These are phyloP conservation scores for Tripidium arundinaceum DNA, from an alignment of 202 grass and related monocot genomes.

Conservation along the genomic window DNA sequence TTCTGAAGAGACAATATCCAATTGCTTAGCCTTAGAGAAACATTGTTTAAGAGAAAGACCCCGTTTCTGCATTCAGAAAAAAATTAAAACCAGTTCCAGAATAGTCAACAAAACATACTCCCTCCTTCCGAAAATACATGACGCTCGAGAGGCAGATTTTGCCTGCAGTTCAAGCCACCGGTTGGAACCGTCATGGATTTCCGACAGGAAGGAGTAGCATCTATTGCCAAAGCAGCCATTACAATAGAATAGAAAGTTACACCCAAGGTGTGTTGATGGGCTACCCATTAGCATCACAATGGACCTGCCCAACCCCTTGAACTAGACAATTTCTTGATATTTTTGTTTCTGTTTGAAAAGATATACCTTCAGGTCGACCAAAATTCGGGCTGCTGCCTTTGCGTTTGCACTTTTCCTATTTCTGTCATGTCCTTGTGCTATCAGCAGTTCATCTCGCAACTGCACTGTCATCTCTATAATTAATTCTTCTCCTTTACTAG, in stretches of 20 bases:
- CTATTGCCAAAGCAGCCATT: background rate
- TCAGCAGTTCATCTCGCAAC: slow-evolving; percentile 50
- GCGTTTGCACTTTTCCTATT: slow-evolving; percentile 66
- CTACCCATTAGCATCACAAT: slow-evolving; percentile 12
- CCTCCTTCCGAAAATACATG: background rate
- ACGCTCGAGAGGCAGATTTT: background rate
- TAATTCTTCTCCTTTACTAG: slow-evolving; percentile 62
- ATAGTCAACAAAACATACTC: background rate
- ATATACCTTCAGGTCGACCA: slow-evolving; percentile 73
- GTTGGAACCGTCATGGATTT: background rate
- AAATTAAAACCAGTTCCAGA: slow-evolving; percentile 15
- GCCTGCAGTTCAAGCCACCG: background rate
- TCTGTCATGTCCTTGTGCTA: slow-evolving; percentile 49
- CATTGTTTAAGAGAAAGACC: slow-evolving; percentile 45
- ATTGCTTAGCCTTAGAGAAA: slow-evolving; percentile 33
- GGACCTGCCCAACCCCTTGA: background rate
- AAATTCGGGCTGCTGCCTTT: slow-evolving; percentile 59
- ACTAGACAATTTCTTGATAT: slow-evolving; percentile 13
- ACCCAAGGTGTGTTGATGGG: slow-evolving; percentile 9
- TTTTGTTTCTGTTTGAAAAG: slow-evolving; percentile 16
- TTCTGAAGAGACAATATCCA: slow-evolving; percentile 25
- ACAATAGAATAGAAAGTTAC: slow-evolving; percentile 15
- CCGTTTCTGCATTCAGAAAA: slow-evolving; percentile 35
- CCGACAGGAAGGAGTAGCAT: background rate
- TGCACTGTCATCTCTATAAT: slow-evolving; percentile 61